Evolutionary conservation across 2,329 filamentous ascomycete genomes (phyloP), one percentile per base, ranked within the genome.

Genomic region (Cladosporium sp.): DNA sequence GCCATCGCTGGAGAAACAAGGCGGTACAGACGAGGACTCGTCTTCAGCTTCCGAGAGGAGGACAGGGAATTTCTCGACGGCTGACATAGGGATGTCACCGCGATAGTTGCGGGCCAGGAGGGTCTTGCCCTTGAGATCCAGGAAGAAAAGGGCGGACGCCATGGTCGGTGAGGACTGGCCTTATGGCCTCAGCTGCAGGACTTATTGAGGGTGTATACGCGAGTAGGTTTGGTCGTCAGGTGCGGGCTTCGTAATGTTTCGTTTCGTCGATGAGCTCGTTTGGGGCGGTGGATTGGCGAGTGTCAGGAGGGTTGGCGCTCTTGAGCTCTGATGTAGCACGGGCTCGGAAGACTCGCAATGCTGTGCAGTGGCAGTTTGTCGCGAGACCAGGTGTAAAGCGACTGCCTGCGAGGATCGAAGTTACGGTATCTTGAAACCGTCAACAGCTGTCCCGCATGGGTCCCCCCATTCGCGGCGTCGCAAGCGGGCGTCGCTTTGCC

Each of bases 51-150:
- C 93, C 73, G 88, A 95, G 51, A 98, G 84, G 55, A 98, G 86
- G 63, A 95, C 77, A 41, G 93, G 93, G 71, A 98, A 98, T 72
- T 95, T 95, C 75, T 98, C 93, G 66, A 98, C 93, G 34, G 93
- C 93, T 54, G 90, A 95, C 93, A 98, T 97, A 72, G 93, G 93
- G 60, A 98, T 95, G 66, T 98, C 93, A 71, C 93, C 93, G 70
- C 93, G 84, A 73, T 98, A 98, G 77, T 98, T 98, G 68, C 93
- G 89, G 72, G 93, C 93, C 67, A 98, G 81, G 64, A 98, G 91
- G 77, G 93, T 97, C 91, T 98, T 98, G 88, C 93, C 93, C 89
- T 98, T 98, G 63, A 98, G 81, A 73, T 98, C 93, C 66, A 98
- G 86, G 72, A 98, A 98, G 82, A 98, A 98, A 67, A 98, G 71